phyloP scores from a whole-genome alignment of 495 filamentous ascomycete species.

The Annulohypoxylon bovei region DNA sequence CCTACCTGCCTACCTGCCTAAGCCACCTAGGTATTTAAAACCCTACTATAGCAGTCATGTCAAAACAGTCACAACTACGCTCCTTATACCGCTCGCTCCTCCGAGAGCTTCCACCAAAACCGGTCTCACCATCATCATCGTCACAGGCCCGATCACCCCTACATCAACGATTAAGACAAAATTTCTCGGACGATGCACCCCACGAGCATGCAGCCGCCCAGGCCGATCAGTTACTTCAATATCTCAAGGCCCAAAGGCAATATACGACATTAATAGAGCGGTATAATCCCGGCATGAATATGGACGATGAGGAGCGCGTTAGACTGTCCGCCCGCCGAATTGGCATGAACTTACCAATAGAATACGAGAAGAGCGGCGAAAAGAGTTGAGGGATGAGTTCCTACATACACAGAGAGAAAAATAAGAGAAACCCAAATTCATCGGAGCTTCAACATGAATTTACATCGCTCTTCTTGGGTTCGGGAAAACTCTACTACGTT shows the following conservation, averaged over 20 bases:
- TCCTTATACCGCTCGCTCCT: conserved; percentile 90
- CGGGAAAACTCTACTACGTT: background rate
- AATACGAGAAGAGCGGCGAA: conserved; percentile 45
- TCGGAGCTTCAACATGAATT: background rate
- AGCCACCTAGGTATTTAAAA: too few species aligned
- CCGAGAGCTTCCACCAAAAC: conserved; percentile 84
- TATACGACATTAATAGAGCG: conserved; percentile 83
- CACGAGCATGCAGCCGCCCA: conserved; percentile 58
- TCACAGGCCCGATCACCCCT: conserved; percentile 62
- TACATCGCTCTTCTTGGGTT: background rate
- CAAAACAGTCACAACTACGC: conserved; percentile 63
- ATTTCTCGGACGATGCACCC: conserved; percentile 52
- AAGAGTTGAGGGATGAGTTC: conserved; percentile 11
- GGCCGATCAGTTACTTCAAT: conserved; percentile 80
- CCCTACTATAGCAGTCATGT: conserved; percentile 33
- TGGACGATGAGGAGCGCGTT: conserved; percentile 87
- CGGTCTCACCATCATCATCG: conserved; percentile 58
- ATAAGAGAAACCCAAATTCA: too few species aligned
- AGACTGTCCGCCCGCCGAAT: conserved; percentile 85
- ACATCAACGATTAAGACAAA: conserved; percentile 67
- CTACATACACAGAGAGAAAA: background rate
- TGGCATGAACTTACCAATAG: conserved; percentile 83
- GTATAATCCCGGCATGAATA: conserved; percentile 89
- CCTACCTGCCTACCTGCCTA: too few species aligned
- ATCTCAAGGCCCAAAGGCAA: conserved; percentile 81